Base-by-base conservation (phyloP, 805 yeast genomes). In the Saccharomycopsis capsularis region DNA sequence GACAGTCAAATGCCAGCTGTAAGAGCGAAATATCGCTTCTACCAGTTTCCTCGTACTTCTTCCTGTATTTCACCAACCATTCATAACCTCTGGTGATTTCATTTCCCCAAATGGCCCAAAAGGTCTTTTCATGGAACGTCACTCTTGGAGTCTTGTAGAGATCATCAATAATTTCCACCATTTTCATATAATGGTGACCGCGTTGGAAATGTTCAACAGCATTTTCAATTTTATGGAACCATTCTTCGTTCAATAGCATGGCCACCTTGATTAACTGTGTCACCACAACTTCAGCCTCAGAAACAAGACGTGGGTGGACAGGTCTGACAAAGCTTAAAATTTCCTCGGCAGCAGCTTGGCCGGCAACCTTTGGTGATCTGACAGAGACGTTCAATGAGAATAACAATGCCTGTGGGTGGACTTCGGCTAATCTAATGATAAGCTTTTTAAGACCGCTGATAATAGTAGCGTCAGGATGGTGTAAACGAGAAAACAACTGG, bases 141-240 rank as follows among this genome's bases (percentile, higher is more conserved):
- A 96, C 93, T 56, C 79, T 77, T 52, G 83, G 85, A 79, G 87
- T 75, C 58, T 79, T 79, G 65, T 93, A 97, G 45, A 93, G 67
- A 2, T 97, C 97, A 55, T 87, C 95, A 45, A 93, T 66, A 1
- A 89, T 89, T 16, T 86, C 81, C 65, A 86, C 85, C 98, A 93
- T 93, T 63, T 87, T 89, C 47, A 89, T 96, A 11, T 91, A 85
- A 60, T 93, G 89, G 58, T 88, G 93, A 54, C 93, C 99, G 32
- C 95, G 96, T 65, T 89, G 91, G 68, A 83, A 93, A 46, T 85
- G 75, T 51, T 96, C 73, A 2, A 96, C 89, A 0, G 99, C 99
- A 68, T 93, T 96, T 62, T 93, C 99, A 29, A 93, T 71, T 2
- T 95, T 97, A 66, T 91, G 98, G 58, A 89, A 90, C 99, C 99